phyloP scores from a whole-genome alignment of 1,284 basidiomycete species.

The Golubevia pallescens region DNA sequence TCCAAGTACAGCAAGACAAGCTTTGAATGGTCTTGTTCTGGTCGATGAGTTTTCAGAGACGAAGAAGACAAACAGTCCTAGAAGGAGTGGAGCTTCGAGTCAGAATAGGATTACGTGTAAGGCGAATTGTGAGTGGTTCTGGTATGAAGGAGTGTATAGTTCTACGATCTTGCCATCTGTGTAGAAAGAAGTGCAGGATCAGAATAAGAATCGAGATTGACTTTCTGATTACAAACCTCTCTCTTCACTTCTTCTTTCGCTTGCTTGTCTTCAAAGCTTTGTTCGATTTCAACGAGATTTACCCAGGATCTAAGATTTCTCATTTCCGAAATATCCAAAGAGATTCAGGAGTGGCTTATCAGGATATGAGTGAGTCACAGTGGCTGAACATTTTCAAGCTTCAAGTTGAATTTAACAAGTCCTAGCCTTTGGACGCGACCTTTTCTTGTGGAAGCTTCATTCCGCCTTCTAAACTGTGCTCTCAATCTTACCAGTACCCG shows the following conservation, averaged over 20 bases:
- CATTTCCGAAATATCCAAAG: slow-evolving; percentile 43
- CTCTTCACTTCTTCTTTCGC: not conserved
- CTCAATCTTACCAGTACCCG: slow-evolving; percentile 14
- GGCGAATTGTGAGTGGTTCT: slow-evolving; percentile 19
- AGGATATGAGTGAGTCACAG: slow-evolving; percentile 32
- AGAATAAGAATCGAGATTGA: too few species aligned
- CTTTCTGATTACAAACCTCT: too few species aligned
- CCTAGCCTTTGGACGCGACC: not conserved
- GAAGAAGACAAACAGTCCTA: slow-evolving; percentile 1
- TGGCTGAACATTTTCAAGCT: not conserved
- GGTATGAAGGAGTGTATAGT: too few species aligned
- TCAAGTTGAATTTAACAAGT: slow-evolving; percentile 51
- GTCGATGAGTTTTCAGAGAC: slow-evolving; percentile 19
- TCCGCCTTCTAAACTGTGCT: slow-evolving; percentile 29
- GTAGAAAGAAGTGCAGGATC: too few species aligned
- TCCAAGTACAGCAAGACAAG: slow-evolving; percentile 45
- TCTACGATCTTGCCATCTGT: too few species aligned
- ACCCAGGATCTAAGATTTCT: slow-evolving; percentile 53
- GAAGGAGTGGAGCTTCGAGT: not conserved
- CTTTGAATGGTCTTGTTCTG: slow-evolving; percentile 34
- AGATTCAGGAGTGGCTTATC: slow-evolving; percentile 37
- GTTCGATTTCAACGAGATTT: slow-evolving; percentile 55
- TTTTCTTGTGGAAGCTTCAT: slow-evolving; percentile 2
- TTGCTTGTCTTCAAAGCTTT: slow-evolving; percentile 12
- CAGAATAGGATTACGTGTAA: slow-evolving; percentile 8